Conservation (phyloP, 192 early-diverging fungal species). For the Linnemannia schmuckeri region DNA sequence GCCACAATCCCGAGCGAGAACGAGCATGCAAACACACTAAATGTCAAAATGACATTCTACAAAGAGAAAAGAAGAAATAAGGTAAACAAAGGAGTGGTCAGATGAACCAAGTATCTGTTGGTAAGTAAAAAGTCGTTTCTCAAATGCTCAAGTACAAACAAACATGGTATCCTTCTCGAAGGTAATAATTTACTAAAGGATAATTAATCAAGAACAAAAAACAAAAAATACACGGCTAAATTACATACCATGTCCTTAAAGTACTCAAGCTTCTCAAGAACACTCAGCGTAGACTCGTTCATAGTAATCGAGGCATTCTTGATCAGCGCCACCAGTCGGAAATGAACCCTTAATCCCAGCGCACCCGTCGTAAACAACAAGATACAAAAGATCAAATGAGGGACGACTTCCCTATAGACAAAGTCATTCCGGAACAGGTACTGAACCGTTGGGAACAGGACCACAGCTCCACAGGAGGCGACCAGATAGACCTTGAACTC, state of each 20-base stretch:
- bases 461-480: slow-evolving; percentile 16
- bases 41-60: slow-evolving; percentile 45
- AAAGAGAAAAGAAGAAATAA: background rate
- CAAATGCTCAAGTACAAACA: background rate
- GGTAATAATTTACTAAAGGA: background rate
- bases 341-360: slow-evolving; percentile 32
- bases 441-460: slow-evolving; percentile 38
- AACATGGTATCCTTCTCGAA: background rate
- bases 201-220: background rate
- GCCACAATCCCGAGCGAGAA: slow-evolving; percentile 37
- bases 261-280: slow-evolving; percentile 47
- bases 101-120: slow-evolving; percentile 15
- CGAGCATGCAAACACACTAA: slow-evolving; percentile 34
- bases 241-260: slow-evolving; percentile 53
- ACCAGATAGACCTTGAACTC: slow-evolving; percentile 49
- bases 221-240: background rate
- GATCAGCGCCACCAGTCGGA: slow-evolving; percentile 24
- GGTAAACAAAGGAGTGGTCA: background rate
- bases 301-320: slow-evolving; percentile 12
- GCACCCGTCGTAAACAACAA: slow-evolving; percentile 30
- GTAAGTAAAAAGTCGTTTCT: background rate
- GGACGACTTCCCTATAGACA: slow-evolving; percentile 28
- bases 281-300: slow-evolving; percentile 36
- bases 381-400: slow-evolving; percentile 44
- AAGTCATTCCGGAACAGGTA: slow-evolving; percentile 41